Base-by-base conservation (phyloP, 768 basidiomycete species). In the Mycena chlorophos region DNA sequence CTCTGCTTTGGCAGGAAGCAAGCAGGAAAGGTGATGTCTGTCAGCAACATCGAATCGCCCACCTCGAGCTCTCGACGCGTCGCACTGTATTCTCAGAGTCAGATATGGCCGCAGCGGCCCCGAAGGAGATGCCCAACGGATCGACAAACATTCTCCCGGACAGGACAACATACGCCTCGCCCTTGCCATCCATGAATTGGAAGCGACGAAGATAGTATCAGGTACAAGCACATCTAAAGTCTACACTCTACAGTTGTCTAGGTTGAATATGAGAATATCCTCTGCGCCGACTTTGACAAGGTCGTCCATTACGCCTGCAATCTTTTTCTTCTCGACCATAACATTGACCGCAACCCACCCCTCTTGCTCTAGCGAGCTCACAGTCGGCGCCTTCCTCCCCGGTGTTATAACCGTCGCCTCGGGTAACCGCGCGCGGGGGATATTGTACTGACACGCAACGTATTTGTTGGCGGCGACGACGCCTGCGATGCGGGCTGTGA, bases 181-280 rank as follows among this genome's bases (percentile, higher is more conserved):
- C n/a, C n/a, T n/a, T n/a, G n/a, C n/a, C n/a, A n/a, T n/a, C n/a
- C n/a, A n/a, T n/a, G n/a, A n/a, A n/a, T n/a, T n/a, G n/a, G n/a
- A n/a, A n/a, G n/a, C n/a, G n/a, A n/a, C n/a, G n/a, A n/a, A n/a
- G n/a, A n/a, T n/a, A n/a, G n/a, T n/a, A n/a, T 37, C 49, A 27
- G 28, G 52, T 31, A 31, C 29, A 19, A 46, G 17, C 16, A 19
- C 43, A 23, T 51, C 23, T 16, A 29, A 52, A 16, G 48, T 70
- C 52, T 75, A 92, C 27, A 98, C 95, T 70, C 94, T 83, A 77
- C 95, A 98, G 70, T 98, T 98, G 69, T 93, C 87, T 61, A 99
- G 72, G 58, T 85, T 90, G 68, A 96, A 89, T 50, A 95, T 84
- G 61, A 98, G 72, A 43, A 98, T 81, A 67, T 99, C 97, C 70